phyloP scores from a whole-genome alignment of 2,329 filamentous ascomycete genomes.

The Neocatenulostroma microsporum region DNA sequence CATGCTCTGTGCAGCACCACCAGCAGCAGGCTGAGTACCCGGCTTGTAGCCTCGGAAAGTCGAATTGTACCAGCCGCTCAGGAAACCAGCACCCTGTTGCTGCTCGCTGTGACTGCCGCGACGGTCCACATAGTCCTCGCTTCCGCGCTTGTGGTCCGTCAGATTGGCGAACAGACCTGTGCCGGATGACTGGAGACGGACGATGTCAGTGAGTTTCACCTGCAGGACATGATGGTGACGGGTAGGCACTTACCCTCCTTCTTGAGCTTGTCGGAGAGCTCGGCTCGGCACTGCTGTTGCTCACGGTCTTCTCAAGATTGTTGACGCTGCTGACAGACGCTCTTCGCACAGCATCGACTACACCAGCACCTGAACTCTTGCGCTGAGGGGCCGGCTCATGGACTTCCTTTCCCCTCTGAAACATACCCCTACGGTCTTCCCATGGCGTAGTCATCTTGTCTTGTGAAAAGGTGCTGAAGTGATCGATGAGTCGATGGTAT shows the following conservation, averaged over 20 bases:
- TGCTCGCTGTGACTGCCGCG: slow-evolving; percentile 23
- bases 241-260: slow-evolving; percentile 15
- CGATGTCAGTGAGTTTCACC: neutral
- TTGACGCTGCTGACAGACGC: slow-evolving; percentile 19
- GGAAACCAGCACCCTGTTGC: slow-evolving; percentile 12
- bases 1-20: neutral
- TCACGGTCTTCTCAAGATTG: slow-evolving; percentile 20
- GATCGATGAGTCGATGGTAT: slow-evolving; percentile 3
- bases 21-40: slow-evolving; percentile 6
- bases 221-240: neutral
- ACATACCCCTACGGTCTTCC: slow-evolving; percentile 27
- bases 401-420: slow-evolving; percentile 28
- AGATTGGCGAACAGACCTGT: slow-evolving; percentile 23
- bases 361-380: slow-evolving; percentile 11
- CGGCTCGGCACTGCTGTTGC: slow-evolving; percentile 9
- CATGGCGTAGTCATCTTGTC: slow-evolving; percentile 11
- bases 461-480: neutral
- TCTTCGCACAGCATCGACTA: slow-evolving; percentile 23
- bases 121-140: slow-evolving; percentile 25
- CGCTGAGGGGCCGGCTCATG: slow-evolving; percentile 19
- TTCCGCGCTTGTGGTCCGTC: slow-evolving; percentile 23
- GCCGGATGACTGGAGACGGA: slow-evolving; percentile 12
- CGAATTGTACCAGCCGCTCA: slow-evolving; percentile 23
- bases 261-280: slow-evolving; percentile 5
- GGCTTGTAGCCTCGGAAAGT: slow-evolving; percentile 22